Conservation (phyloP, 345 rosid genomes). For the Eucalyptus curtisii region DNA sequence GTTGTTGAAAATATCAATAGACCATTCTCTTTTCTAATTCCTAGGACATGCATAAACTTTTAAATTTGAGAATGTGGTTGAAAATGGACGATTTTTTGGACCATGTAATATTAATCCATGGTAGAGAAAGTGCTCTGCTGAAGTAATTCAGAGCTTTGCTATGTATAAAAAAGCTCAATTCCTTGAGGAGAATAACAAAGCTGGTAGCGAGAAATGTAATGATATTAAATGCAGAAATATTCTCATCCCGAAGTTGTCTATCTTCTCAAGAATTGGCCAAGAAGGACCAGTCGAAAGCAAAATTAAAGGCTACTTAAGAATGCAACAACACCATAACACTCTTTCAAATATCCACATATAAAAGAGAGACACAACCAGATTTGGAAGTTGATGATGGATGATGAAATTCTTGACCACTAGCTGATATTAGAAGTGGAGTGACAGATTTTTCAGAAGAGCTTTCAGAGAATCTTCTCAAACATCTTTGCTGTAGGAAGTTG, state of each 20-base stretch:
- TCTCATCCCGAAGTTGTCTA: neutral
- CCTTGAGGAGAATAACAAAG: neutral
- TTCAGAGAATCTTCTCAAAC: neutral
- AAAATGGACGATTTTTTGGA: neutral
- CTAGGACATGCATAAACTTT: neutral
- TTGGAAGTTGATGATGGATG: neutral
- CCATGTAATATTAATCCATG: neutral
- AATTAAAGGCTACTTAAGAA: neutral
- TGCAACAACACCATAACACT: neutral
- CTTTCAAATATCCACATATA: neutral
- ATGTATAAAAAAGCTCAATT: neutral
- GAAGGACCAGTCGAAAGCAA: neutral
- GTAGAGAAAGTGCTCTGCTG: neutral
- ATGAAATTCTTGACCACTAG: neutral
- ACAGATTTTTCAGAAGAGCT: neutral
- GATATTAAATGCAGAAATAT: neutral
- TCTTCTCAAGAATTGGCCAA: neutral
- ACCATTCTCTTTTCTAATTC: neutral
- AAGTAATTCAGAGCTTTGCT: neutral
- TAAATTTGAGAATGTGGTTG: neutral
- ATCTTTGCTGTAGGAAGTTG: neutral
- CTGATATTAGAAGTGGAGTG: neutral
- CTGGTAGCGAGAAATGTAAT: neutral
- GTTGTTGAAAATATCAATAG: neutral
- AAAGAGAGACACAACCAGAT: neutral